phyloP scores from a whole-genome alignment of 1,139 yeast species.

The Saccharomyces hybrid region DNA sequence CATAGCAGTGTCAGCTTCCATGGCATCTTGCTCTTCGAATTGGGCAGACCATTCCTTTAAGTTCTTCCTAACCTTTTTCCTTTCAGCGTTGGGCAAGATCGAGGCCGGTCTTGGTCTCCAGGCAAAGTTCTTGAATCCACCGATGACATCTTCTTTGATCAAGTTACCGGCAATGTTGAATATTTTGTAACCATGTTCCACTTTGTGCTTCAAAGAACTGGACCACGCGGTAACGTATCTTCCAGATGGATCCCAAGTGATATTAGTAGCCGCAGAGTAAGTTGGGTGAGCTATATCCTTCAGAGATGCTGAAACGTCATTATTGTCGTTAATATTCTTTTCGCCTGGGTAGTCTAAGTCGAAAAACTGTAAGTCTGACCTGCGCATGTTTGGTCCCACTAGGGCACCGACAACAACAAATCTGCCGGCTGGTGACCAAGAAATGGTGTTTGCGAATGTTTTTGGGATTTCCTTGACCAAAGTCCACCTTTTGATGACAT shows the following conservation, averaged over 20 bases:
- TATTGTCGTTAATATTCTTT: constrained; percentile 29
- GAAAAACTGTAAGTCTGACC: constrained; percentile 73
- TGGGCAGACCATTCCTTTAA: constrained; percentile 84
- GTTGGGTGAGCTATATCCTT: constrained; percentile 58
- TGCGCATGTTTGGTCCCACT: constrained; percentile 43
- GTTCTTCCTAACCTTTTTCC: constrained; percentile 83
- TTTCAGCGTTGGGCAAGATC: constrained; percentile 63
- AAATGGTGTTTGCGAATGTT: constrained; percentile 65
- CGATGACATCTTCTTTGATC: constrained; percentile 67
- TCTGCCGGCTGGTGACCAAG: constrained; percentile 93
- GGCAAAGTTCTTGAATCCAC: constrained; percentile 77
- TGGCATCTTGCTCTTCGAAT: constrained; percentile 91
- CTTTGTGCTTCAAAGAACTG: constrained; percentile 73
- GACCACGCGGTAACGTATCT: constrained; percentile 86
- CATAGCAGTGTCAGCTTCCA: constrained; percentile 92
- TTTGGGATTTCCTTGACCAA: constrained; percentile 49
- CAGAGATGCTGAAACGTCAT: constrained; percentile 45
- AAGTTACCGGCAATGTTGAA: constrained; percentile 77
- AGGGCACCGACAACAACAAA: constrained; percentile 73
- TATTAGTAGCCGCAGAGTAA: constrained; percentile 72
- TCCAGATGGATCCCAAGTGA: constrained; percentile 96
- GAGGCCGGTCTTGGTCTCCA: constrained; percentile 98
- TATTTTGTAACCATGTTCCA: constrained; percentile 86
- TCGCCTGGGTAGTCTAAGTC: constrained; percentile 82
- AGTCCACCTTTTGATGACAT: constrained; percentile 48